Evolutionary conservation across 2,329 filamentous ascomycete species (phyloP).

Genomic region (Trematosphaeria pertusa): DNA sequence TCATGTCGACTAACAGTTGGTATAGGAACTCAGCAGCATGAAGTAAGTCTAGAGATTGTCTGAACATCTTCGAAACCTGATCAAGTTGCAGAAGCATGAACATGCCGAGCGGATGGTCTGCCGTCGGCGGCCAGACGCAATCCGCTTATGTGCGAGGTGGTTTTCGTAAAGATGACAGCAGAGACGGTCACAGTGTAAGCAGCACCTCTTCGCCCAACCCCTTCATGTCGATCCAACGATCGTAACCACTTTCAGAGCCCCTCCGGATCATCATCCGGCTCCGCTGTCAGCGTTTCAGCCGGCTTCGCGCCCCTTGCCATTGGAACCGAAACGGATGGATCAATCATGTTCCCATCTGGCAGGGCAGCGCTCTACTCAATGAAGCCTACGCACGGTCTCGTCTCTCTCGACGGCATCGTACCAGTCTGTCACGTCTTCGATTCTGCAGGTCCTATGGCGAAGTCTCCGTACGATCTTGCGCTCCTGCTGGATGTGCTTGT

Average conservation of each 20-base stretch:
- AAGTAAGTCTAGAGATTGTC: too few species aligned
- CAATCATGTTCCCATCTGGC: constrained; percentile 32
- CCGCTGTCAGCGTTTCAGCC: constrained; percentile 34
- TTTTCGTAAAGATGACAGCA: constrained; percentile 1
- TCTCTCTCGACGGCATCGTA: constrained; percentile 12
- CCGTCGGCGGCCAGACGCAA: constrained; percentile 33
- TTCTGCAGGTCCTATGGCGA: constrained; percentile 12
- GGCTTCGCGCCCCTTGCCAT: constrained; percentile 39
- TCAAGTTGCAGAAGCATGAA: too few species aligned
- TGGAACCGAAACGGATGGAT: constrained; percentile 35
- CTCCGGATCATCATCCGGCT: constrained; percentile 27
- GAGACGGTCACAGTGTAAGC: constrained; percentile 5
- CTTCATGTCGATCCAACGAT: too few species aligned
- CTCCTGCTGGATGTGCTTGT: constrained; percentile 8
- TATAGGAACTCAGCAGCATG: too few species aligned
- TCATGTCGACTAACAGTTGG: too few species aligned
- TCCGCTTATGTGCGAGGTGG: constrained; percentile 26
- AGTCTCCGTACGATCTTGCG: constrained; percentile 12
- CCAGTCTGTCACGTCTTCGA: constrained; percentile 11
- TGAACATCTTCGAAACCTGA: too few species aligned
- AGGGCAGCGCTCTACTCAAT: constrained; percentile 35
- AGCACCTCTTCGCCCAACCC: too few species aligned
- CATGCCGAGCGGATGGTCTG: constrained; percentile 39
- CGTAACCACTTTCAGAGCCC: neutral
- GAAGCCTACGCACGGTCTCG: constrained; percentile 20